These are phyloP conservation scores for Solanum dulcamara DNA, from an alignment of 257 asterid genomes.

Conservation along the genomic window DNA sequence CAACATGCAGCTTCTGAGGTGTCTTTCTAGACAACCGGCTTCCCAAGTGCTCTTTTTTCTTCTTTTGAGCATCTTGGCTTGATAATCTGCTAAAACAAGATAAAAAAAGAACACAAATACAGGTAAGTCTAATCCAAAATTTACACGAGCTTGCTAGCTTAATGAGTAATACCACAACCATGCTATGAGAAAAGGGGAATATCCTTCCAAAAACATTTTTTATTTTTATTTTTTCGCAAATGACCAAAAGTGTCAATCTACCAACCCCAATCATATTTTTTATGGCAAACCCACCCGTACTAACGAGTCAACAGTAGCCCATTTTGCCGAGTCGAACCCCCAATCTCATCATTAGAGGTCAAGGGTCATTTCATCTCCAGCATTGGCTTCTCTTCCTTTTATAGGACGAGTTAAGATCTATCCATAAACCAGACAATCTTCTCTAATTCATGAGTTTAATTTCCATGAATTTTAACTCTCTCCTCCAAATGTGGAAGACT, in stretches of 20 bases:
- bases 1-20: conserved; percentile 10
- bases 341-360: not conserved
- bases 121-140: not conserved
- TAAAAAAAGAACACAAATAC: not conserved
- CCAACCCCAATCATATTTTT: not conserved
- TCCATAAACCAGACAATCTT: not conserved
- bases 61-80: conserved; percentile 23
- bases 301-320: not conserved
- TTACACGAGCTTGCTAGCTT: not conserved
- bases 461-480: not conserved
- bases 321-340: not conserved
- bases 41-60: conserved; percentile 18
- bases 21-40: conserved; percentile 18
- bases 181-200: not conserved
- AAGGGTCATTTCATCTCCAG: not conserved
- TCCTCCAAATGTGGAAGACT: not conserved
- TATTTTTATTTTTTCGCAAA: not conserved
- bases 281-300: not conserved
- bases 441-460: not conserved
- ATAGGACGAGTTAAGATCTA: not conserved
- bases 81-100: conserved; percentile 22
- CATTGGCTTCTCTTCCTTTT: not conserved
- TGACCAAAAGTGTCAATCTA: not conserved
- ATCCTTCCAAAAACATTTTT: not conserved
- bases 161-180: not conserved